These are phyloP conservation scores for Cryptococcus sp. DNA, from an alignment of 1,284 basidiomycete genomes.

Conservation along the genomic window DNA sequence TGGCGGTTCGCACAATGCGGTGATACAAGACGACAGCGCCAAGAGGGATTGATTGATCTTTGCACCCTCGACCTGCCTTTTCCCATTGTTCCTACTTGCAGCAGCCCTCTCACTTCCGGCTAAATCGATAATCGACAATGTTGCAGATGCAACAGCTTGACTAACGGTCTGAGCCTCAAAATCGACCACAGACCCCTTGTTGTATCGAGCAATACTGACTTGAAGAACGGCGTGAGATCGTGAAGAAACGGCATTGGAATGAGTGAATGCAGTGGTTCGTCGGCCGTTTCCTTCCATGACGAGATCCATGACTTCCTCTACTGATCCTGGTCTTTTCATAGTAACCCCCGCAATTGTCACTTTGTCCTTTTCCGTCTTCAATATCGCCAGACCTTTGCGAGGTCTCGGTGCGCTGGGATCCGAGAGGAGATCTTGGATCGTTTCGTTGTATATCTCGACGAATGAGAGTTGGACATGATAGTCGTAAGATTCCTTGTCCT, in stretches of 20 bases:
- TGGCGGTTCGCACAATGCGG: constrained; percentile 66
- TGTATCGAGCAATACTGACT: constrained; percentile 81
- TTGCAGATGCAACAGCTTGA: constrained; percentile 71
- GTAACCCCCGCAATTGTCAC: constrained; percentile 83
- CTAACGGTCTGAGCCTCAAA: constrained; percentile 25
- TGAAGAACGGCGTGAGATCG: constrained; percentile 94
- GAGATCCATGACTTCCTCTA: constrained; percentile 87
- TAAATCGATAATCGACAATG: constrained; percentile 91
- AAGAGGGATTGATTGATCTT: constrained; percentile 97
- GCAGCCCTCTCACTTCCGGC: constrained; percentile 93
- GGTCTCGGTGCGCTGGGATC: constrained; percentile 59
- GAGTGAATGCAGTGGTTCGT: constrained; percentile 85
- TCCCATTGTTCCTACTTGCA: constrained; percentile 93
- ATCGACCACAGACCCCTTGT: constrained; percentile 48
- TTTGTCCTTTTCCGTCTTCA: constrained; percentile 73
- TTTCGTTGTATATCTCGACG: constrained; percentile 96
- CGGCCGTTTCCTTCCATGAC: constrained; percentile 81
- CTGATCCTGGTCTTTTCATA: constrained; percentile 69
- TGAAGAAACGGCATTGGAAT: constrained; percentile 90
- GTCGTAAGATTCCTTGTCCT: constrained; percentile 72
- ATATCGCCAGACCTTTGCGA: constrained; percentile 79
- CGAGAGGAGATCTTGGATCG: constrained; percentile 87
- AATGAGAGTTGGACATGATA: constrained; percentile 86
- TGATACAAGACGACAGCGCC: constrained; percentile 93
- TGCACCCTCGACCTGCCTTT: constrained; percentile 92